phyloP scores from a whole-genome alignment of 108 stramenopile genomes.

The Nitzschia palea region DNA sequence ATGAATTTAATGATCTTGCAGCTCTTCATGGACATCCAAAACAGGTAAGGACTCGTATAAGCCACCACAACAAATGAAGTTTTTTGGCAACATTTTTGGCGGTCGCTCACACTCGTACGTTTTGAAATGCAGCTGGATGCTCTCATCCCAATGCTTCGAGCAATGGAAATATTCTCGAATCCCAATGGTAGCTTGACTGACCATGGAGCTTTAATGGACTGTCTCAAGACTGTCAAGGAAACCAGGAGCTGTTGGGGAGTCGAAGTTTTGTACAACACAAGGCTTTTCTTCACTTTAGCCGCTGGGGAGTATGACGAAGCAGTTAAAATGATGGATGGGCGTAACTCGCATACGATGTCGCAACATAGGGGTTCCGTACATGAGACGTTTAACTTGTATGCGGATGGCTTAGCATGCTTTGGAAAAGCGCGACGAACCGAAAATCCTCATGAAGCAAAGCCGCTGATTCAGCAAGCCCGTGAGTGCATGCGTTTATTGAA shows the following conservation, averaged over 20 bases:
- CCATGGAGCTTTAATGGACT: background rate
- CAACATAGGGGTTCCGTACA: background rate
- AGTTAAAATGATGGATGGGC: background rate
- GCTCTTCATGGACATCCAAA: constrained; percentile 2
- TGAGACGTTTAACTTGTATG: background rate
- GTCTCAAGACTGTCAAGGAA: background rate
- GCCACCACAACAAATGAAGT: too few species aligned
- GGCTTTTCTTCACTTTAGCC: background rate
- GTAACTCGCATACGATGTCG: background rate
- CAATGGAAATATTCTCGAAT: background rate
- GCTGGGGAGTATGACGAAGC: constrained; percentile 3
- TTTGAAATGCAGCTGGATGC: background rate
- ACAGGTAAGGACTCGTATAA: constrained; percentile 10
- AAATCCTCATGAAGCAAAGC: background rate
- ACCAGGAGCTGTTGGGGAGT: background rate
- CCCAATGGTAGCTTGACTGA: constrained; percentile 5
- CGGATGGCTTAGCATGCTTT: constrained; percentile 5
- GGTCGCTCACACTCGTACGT: too few species aligned
- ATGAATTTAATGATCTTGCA: constrained; percentile 1
- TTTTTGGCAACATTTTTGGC: too few species aligned
- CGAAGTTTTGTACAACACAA: background rate
- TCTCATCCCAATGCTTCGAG: background rate
- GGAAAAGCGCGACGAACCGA: background rate
- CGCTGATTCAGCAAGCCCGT: background rate
- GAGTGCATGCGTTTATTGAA: background rate